Evolutionary conservation across 2,329 filamentous ascomycete genomes (phyloP).

Genomic region (Cryphonectria naterciae): DNA sequence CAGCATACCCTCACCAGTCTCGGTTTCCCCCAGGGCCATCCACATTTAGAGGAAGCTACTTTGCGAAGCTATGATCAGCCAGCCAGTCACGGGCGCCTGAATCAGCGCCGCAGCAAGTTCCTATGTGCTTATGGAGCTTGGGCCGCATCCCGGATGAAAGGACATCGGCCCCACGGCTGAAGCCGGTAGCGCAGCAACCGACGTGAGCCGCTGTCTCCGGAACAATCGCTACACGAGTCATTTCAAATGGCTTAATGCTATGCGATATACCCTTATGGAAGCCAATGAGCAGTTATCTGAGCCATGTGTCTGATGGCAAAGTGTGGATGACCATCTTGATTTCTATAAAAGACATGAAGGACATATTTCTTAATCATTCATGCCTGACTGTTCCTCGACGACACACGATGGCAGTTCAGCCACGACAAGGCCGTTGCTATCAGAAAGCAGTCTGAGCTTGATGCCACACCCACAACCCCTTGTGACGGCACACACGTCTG

Average conservation of each 20-base stretch:
- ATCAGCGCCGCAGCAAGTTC: slow-evolving; percentile 20
- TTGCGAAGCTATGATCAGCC: not conserved
- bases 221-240: slow-evolving; percentile 4
- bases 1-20: not conserved
- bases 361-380: not conserved
- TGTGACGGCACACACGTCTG: not conserved
- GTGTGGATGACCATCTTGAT: not conserved
- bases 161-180: slow-evolving; percentile 19
- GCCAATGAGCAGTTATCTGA: not conserved
- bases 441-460: not conserved
- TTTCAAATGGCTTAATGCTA: not conserved
- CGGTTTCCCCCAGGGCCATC: not conserved
- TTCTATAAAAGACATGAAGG: not conserved
- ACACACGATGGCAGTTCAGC: not conserved
- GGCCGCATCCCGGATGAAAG: slow-evolving; percentile 23
- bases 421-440: not conserved
- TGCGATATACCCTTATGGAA: not conserved
- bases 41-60: slow-evolving; percentile 10
- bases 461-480: not conserved
- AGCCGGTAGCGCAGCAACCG: slow-evolving; percentile 20
- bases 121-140: slow-evolving; percentile 7
- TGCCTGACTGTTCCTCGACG: not conserved
- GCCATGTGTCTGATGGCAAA: not conserved
- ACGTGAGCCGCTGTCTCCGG: slow-evolving; percentile 9
- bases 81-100: slow-evolving; percentile 24